These are phyloP conservation scores for Ophiostoma sp. DNA, from an alignment of 2,329 filamentous ascomycete species.

Conservation along the genomic window DNA sequence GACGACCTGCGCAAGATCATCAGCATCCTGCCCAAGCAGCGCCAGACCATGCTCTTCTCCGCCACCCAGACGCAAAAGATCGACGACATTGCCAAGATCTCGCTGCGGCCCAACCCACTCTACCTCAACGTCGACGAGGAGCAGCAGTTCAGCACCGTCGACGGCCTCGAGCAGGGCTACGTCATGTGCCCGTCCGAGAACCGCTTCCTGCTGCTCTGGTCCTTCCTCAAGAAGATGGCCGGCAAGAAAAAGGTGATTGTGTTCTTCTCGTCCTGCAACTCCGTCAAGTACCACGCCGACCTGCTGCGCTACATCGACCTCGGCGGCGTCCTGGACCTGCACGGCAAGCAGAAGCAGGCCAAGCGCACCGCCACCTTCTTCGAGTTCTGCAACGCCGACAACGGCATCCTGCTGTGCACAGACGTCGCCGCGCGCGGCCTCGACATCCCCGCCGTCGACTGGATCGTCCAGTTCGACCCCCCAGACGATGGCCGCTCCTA, in stretches of 20 bases:
- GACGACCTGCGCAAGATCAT: conserved; percentile 97
- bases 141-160: conserved; percentile 74
- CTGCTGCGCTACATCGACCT: conserved; percentile 97
- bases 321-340: conserved; percentile 63
- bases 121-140: conserved; percentile 95
- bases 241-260: conserved; percentile 99
- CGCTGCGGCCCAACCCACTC: conserved; percentile 79
- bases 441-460: conserved; percentile 91
- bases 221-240: conserved; percentile 83
- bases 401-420: conserved; percentile 88
- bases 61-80: conserved; percentile 98
- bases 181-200: conserved; percentile 90
- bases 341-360: conserved; percentile 90
- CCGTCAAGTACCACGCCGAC: conserved; percentile 92
- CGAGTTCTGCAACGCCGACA: conserved; percentile 72
- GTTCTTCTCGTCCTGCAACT: conserved; percentile 88
- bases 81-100: conserved; percentile 91
- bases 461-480: conserved; percentile 93
- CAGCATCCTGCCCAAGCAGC: conserved; percentile 81
- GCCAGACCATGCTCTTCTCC: conserved; percentile 97
- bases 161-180: conserved; percentile 92
- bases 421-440: conserved; percentile 93
- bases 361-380: conserved; percentile 99
- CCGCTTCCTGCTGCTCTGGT: conserved; percentile 88
- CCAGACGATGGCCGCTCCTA: conserved; percentile 87